Evolutionary conservation across 2,329 filamentous ascomycete species (phyloP).

Genomic region (Cercospora sesami): DNA sequence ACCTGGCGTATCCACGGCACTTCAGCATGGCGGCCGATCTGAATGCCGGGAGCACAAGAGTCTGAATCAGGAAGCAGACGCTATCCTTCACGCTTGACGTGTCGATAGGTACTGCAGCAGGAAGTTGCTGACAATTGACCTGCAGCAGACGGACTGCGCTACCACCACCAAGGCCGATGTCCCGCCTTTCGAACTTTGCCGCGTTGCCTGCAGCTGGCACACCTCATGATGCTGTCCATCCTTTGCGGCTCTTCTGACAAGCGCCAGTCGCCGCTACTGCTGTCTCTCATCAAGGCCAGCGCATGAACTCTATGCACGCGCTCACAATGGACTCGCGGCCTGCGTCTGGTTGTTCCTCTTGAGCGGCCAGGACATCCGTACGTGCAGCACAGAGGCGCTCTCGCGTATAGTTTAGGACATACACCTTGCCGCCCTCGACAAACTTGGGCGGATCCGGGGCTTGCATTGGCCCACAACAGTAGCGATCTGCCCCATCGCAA

Average conservation of each 20-base stretch:
- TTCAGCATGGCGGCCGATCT: not conserved
- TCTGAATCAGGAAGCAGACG: not conserved
- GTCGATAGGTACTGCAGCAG: not conserved
- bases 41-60: not conserved
- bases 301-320: slow-evolving; percentile 4
- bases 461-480: not conserved
- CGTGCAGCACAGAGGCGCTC: not conserved
- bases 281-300: slow-evolving; percentile 3
- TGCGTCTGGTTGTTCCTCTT: not conserved
- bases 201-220: not conserved
- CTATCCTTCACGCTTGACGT: not conserved
- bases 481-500: not conserved
- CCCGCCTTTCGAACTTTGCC: not conserved
- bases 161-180: not conserved
- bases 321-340: not conserved
- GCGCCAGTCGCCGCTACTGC: not conserved
- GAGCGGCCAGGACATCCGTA: not conserved
- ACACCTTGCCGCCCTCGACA: not conserved
- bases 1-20: not conserved
- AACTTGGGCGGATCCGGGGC: not conserved
- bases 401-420: not conserved
- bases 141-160: not conserved
- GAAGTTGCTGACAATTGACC: not conserved
- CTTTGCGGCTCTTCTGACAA: not conserved
- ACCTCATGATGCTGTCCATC: not conserved